phyloP scores from a whole-genome alignment of 352 stramenopile species.

The Thalassiosira livingstoniorum region DNA sequence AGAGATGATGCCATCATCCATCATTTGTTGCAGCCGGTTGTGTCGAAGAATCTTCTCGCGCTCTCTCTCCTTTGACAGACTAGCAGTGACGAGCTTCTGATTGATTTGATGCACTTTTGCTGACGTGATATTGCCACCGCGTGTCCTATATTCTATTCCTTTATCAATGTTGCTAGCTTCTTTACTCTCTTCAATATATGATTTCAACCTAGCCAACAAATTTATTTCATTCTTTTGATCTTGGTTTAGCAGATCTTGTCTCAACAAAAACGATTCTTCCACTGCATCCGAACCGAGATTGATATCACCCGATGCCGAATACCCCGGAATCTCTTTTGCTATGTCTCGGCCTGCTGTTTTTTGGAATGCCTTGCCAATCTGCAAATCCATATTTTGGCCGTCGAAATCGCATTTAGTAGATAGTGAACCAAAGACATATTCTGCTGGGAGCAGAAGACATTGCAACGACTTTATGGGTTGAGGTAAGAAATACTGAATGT shows the following conservation, averaged over 20 bases:
- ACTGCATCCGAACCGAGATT: background rate
- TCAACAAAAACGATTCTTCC: background rate
- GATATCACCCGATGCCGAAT: background rate
- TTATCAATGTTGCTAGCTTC: background rate
- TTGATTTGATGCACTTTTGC: background rate
- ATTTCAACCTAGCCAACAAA: background rate
- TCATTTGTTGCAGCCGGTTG: conserved; percentile 12
- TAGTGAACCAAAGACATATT: conserved; percentile 4
- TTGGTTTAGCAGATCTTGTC: background rate
- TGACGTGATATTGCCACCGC: background rate
- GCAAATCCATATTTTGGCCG: background rate
- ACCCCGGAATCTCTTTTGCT: conserved; percentile 10
- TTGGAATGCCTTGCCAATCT: background rate
- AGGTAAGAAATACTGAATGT: conserved; percentile 6
- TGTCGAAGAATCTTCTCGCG: background rate
- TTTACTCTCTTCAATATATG: background rate
- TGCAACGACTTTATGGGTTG: background rate
- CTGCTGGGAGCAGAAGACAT: conserved; percentile 2
- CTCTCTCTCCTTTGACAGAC: background rate
- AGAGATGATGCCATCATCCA: conserved; percentile 3
- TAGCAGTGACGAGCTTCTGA: background rate
- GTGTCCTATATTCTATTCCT: too few species aligned
- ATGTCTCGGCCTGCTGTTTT: background rate
- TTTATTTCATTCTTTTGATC: background rate
- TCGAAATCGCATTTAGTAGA: background rate